Evolutionary conservation across 306 rosid species (phyloP), one percentile per base, ranked within the genome.

Genomic region (Vigna reflexopilosa): DNA sequence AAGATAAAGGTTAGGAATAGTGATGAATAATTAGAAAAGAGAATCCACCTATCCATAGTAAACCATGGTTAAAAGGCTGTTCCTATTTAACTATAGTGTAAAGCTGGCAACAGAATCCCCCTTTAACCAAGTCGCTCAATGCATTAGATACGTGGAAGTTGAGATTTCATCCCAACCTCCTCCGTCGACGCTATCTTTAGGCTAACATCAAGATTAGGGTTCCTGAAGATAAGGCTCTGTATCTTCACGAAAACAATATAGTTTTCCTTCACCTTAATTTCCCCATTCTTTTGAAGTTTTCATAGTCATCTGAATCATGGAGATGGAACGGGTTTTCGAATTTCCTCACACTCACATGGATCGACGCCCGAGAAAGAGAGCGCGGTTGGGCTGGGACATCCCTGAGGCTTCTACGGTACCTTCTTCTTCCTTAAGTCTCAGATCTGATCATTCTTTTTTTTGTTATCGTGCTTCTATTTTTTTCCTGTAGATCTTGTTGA

Each of bases 301-400:
- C 64, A 54, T 47, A 45, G 50, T 11, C 13, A 14, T 67, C 11
- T 48, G 58, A 57, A 81, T 59, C 72, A 81, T 81, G 84, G 84
- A 70, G 91, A 93, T 85, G 90, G 84, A 81, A 80, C 93, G 99
- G 86, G 88, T 93, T 85, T 82, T 86, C 17, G 99, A 91, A 86
- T 95, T 95, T 55, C 98, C 98, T 15, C 89, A 80, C 28, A 83
- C 93, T 30, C 87, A 89, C 87, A 79, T 95, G 86, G 99, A 95
- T 84, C 97, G 97, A 1, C 91, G 93, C 64, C 99, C 99, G 2
- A 86, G 96, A 69, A 93, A 95, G 91, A 68, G 97, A 67, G 93
- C 99, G 52, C 90, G 99, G 17, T 74, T 95, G 88, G 99, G 99
- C 48, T 95, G 99, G 99, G 99, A 95, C 56, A 86, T 91, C 30